A percentile compares a stretch with the other conserved stretches of the same genome.
phyloP scores from a whole-genome alignment of 179 eudicot genomes.

The Actinidia chinensis region DNA sequence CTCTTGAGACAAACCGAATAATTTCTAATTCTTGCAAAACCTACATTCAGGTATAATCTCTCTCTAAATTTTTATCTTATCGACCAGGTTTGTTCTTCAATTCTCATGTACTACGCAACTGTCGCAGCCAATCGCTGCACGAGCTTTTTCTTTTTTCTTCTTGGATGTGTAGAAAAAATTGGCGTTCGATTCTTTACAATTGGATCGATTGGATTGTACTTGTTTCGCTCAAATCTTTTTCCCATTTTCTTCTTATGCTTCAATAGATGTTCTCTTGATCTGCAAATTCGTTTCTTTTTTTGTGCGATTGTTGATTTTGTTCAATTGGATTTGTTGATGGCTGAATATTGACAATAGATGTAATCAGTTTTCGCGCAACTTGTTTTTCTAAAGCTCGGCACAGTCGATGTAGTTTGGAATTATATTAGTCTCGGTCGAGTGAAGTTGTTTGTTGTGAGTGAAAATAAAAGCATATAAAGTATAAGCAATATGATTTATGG shows the following conservation, averaged over 20 bases:
- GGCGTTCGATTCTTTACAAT: background rate
- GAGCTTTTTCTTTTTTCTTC: background rate
- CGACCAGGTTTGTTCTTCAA: background rate
- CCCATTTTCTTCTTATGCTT: background rate
- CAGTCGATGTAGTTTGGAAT: background rate
- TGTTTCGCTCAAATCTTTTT: background rate
- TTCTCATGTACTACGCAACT: background rate
- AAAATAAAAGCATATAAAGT: too few species aligned
- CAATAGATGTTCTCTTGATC: background rate
- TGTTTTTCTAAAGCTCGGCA: background rate
- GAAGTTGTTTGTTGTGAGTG: background rate
- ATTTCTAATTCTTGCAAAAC: background rate
- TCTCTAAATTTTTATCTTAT: background rate
- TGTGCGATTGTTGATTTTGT: background rate
- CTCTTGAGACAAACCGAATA: background rate
- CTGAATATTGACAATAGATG: background rate
- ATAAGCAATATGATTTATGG: constrained; percentile 2
- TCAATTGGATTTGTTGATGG: background rate
- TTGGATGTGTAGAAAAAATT: background rate
- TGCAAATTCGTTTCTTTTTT: background rate
- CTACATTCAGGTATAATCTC: constrained; percentile 1
- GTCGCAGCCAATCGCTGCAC: background rate
- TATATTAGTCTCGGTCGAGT: background rate
- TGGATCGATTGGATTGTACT: background rate
- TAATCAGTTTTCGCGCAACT: background rate